These are phyloP conservation scores for Lachancea sp. DNA, from an alignment of 805 yeast species.

Conservation along the genomic window DNA sequence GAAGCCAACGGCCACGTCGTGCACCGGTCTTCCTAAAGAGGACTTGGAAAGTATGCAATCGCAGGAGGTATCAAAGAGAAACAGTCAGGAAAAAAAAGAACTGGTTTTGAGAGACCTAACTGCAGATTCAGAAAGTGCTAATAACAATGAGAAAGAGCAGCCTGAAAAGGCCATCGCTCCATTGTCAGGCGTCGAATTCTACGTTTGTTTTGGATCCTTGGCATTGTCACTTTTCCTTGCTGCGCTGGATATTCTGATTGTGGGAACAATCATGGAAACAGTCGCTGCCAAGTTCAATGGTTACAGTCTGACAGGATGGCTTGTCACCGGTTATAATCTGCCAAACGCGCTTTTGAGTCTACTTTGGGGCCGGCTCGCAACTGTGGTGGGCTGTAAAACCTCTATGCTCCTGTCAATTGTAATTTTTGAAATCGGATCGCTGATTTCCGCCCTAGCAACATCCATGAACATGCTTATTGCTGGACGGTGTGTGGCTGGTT, in stretches of 20 bases:
- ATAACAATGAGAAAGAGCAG: too few relatives aligned
- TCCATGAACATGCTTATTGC: too few relatives aligned
- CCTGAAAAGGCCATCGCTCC: too few relatives aligned
- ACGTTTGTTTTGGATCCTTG: conserved; percentile 13
- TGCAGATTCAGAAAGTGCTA: too few relatives aligned
- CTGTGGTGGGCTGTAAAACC: conserved; percentile 51
- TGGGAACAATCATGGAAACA: conserved; percentile 43
- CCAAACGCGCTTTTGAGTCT: conserved; percentile 49
- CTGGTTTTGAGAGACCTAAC: too few relatives aligned
- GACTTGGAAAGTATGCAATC: too few relatives aligned
- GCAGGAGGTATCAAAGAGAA: too few relatives aligned
- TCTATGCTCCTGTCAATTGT: conserved; percentile 15
- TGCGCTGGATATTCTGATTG: conserved; percentile 57
- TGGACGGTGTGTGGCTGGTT: conserved; percentile 55
- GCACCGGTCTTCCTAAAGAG: too few relatives aligned
- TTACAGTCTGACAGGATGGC: conserved; percentile 52
- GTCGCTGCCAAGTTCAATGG: conserved; percentile 45
- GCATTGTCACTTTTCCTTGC: conserved; percentile 26
- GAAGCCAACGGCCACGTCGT: too few relatives aligned
- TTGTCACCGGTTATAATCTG: conserved; percentile 47
- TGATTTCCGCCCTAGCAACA: too few relatives aligned
- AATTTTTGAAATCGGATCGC: too few relatives aligned
- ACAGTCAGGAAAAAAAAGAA: too few relatives aligned
- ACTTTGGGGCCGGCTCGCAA: conserved; percentile 50
- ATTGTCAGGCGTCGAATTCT: not conserved